Evolutionary conservation across 257 asterid species (phyloP), one percentile per base, ranked within the genome.

Genomic region (Lantana camara): DNA sequence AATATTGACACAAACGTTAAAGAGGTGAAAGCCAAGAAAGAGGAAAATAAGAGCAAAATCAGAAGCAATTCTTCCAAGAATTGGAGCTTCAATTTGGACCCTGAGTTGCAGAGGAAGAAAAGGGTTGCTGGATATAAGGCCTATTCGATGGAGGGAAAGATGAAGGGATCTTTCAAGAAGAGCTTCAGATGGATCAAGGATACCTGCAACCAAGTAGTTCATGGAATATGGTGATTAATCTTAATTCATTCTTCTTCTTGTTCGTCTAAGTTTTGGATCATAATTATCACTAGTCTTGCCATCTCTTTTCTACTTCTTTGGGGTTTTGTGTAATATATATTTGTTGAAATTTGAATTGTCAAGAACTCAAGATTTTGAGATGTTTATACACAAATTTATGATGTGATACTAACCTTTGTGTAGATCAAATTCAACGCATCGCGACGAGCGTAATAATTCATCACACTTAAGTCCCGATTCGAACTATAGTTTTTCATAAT

Each of bases 131-230:
- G 82, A 0, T 90, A 90, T 21, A 85, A 83, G 47, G 88, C 89
- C 6, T 90, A 85, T 38, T 66, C 83, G 7, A 65, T 85, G 23
- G 95, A 87, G 16, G 88, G 89, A 5, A 83, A 85, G 68, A 72
- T 90, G 89, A 90, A 87, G 76, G 95, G 92, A 22, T 82, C 89
- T 75, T 24, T 90, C 0, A 79, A 81, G 24, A 85, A 77, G 75
- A 90, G 93, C 66, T 82, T 85, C 56, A 85, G 82, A 63, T 90
- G 97, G 97, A 87, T 90, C 50, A 87, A 87, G 41, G 71, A 85
- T 17, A 59, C 88, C 35, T 86, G 87, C 75, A 75, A 64, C 56
- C 80, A 80, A 27, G 83, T 85, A 0, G 80, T 87, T 41, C 78
- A 85, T 80, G 96, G 90, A 5, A 55, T 79, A 27, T 82, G 89